Evolutionary conservation across 1,284 basidiomycete species (phyloP).

Genomic region (Microbotryum saponariae): DNA sequence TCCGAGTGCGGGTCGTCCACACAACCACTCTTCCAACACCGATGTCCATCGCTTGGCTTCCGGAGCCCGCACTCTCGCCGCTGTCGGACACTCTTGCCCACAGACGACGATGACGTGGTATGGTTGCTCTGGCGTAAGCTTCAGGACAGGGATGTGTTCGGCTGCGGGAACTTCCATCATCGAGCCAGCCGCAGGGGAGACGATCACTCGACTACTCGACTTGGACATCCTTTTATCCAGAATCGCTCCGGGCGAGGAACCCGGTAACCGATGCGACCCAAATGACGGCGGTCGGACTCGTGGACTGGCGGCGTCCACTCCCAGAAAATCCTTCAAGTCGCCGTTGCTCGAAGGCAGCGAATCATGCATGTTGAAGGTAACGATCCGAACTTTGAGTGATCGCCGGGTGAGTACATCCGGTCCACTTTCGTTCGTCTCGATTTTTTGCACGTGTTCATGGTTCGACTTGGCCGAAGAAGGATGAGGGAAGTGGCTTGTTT

Average conservation of each 20-base stretch:
- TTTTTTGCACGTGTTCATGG: no score
- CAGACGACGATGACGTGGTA: slow-evolving; percentile 35
- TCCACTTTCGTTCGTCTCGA: not conserved
- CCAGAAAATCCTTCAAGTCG: slow-evolving; percentile 34
- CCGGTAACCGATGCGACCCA: not conserved
- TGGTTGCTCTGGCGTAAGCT: slow-evolving; percentile 22
- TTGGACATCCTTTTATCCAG: not conserved
- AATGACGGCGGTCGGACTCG: not conserved
- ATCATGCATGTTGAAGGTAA: slow-evolving; percentile 35
- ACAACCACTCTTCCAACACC: slow-evolving; percentile 42
- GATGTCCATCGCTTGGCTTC: slow-evolving; percentile 38
- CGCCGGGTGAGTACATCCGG: not conserved
- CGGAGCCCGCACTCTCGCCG: slow-evolving; percentile 19
- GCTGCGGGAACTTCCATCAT: not conserved
- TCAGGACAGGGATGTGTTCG: slow-evolving; percentile 16
- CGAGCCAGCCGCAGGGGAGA: not conserved
- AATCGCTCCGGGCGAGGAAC: no score
- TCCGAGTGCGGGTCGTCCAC: slow-evolving; percentile 21
- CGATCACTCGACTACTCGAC: not conserved
- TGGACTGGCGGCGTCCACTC: slow-evolving; percentile 17
- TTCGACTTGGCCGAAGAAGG: no score
- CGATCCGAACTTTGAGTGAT: slow-evolving; percentile 26
- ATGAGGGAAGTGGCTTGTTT: not conserved
- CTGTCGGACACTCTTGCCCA: slow-evolving; percentile 32
- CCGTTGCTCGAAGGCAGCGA: slow-evolving; percentile 26